These are phyloP conservation scores for Rhodotorula sp. DNA, from an alignment of 1,284 basidiomycete species.

Conservation along the genomic window DNA sequence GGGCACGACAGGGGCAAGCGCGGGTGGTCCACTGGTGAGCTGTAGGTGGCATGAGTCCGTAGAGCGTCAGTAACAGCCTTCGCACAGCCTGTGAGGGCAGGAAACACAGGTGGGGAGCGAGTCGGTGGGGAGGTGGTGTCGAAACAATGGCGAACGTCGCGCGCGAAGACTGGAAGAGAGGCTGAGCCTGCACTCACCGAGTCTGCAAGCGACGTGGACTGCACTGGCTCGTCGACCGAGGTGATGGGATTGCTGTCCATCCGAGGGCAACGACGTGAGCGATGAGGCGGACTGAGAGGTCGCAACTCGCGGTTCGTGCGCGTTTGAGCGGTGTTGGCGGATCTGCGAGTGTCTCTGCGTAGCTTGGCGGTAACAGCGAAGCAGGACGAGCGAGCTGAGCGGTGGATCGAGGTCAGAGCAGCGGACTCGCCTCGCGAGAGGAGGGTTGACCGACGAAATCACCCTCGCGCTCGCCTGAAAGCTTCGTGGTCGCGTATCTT, in stretches of 20 bases:
- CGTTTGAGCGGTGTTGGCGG: too few relatives aligned
- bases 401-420: too few relatives aligned
- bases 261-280: background rate
- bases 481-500: too few relatives aligned
- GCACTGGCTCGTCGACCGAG: background rate
- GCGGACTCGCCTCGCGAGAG: too few relatives aligned
- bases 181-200: background rate
- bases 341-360: too few relatives aligned
- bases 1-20: too few relatives aligned
- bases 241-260: background rate
- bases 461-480: too few relatives aligned
- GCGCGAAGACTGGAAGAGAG: too few relatives aligned
- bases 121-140: background rate
- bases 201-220: background rate
- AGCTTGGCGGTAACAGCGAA: too few relatives aligned
- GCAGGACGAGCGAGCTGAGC: too few relatives aligned
- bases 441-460: too few relatives aligned
- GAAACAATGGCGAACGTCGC: background rate
- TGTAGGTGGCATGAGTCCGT: background rate
- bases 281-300: background rate
- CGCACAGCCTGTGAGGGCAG: too few relatives aligned
- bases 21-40: background rate
- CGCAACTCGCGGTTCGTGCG: background rate
- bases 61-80: background rate
- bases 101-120: conserved; percentile 1